Evolutionary conservation across 2,329 filamentous ascomycete genomes (phyloP).

Genomic region (Colletotrichum lini): DNA sequence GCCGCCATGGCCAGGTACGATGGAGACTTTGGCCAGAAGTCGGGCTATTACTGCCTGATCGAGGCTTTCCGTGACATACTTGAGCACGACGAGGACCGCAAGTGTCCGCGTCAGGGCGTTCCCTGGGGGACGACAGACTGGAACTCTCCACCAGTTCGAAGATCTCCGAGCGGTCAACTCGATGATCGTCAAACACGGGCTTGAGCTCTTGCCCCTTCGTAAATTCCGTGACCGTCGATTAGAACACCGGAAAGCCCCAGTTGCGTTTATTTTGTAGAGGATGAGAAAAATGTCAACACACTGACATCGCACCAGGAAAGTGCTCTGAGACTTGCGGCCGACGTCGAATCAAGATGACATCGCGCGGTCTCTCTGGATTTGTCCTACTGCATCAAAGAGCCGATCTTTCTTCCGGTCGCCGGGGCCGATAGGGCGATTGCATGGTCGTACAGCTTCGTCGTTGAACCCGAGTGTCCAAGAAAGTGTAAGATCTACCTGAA

Average conservation of each 20-base stretch:
- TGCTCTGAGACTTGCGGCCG: background rate
- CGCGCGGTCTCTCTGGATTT: background rate
- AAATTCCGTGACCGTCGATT: background rate
- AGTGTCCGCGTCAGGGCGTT: background rate
- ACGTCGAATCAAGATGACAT: background rate
- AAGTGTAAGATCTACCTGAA: background rate
- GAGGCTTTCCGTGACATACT: background rate
- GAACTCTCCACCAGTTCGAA: background rate
- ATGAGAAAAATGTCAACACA: background rate
- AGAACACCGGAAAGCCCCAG: background rate
- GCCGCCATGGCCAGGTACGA: background rate
- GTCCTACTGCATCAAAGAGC: background rate
- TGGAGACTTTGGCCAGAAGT: background rate
- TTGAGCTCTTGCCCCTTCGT: background rate
- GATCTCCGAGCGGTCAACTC: background rate
- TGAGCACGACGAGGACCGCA: background rate
- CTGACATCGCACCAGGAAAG: background rate
- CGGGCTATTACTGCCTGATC: background rate
- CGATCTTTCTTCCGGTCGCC: background rate
- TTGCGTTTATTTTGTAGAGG: background rate
- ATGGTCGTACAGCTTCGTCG: background rate
- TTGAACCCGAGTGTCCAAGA: background rate
- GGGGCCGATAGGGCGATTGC: background rate
- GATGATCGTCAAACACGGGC: background rate
- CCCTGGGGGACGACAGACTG: background rate